Evolutionary conservation across 176 grass and related monocot species (phyloP), one percentile per base, ranked within the genome.

Genomic region (Oryza meridionalis): DNA sequence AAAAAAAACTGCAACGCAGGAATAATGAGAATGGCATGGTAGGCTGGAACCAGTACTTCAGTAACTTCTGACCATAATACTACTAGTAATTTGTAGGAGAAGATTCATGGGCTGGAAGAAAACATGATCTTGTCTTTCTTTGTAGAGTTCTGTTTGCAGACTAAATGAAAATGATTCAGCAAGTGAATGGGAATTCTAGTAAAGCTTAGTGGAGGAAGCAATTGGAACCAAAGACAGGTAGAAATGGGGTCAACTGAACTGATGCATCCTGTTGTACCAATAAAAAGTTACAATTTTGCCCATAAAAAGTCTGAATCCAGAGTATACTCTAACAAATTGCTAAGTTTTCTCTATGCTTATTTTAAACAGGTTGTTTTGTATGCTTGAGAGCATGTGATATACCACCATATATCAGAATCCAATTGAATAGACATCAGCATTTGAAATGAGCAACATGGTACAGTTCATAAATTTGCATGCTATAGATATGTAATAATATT

Each of bases 191-290:
- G 24, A 62, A 31, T 8, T 19, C 12, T 2, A 16, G 80, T 63
- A 63, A 62, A 79, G 29, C 37, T 70, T n/a, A 77, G 59, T 11
- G 21, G 22, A 62, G 15, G 49, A 76, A 72, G 50, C 40, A 77
- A 76, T 45, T 49, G 31, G 21, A 67, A 14, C 33, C 47, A 77
- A 7, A 21, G 17, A 17, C 17, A n/a, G 5, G 6, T n/a, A 21
- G 53, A 58, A 58, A 58, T n/a, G 19, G 53, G 5, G 2, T 58
- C 50, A 84, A 49, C 15, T 13, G 15, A 38, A 67, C 32, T 43
- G 11, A 84, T 27, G 0, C 69, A 64, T 64, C 38, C 38, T 46
- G 15, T 17, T 63, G 33, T 35, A 35, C 33, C 22, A 55, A 9
- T 12, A 65, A 47, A 82, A 81, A 58, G 7, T 7, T 70, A 9